Percentiles rank a stretch among this genome's conserved stretches.
phyloP scores from a whole-genome alignment of 345 rosid species.

The Aethionema arabicum region DNA sequence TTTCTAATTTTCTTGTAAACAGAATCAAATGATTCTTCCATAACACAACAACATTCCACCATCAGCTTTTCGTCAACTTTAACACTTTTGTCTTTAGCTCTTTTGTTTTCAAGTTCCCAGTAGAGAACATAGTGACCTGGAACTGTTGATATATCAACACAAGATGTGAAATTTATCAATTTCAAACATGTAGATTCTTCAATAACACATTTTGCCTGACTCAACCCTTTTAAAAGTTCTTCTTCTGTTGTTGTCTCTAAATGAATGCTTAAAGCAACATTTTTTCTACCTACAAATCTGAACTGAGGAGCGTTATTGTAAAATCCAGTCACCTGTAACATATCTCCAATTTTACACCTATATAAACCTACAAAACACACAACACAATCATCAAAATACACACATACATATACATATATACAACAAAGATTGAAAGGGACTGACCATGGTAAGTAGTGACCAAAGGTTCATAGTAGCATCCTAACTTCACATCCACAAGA shows the following conservation, averaged over 20 bases:
- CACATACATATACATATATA: no score
- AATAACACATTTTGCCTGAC: conserved; percentile 40
- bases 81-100: conserved; percentile 1
- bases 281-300: conserved; percentile 49
- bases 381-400: no score
- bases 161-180: conserved; percentile 49
- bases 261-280: conserved; percentile 53
- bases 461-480: conserved; percentile 41
- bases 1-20: conserved; percentile 51
- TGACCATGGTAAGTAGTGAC: conserved; percentile 60
- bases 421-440: no score
- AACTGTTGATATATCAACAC: conserved; percentile 42
- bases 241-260: conserved; percentile 66
- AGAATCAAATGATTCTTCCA: conserved; percentile 57
- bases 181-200: conserved; percentile 44
- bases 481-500: conserved; percentile 42
- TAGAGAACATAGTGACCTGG: neutral
- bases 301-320: conserved; percentile 55
- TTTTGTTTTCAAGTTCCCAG: conserved; percentile 53
- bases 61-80: conserved; percentile 39
- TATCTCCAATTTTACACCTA: conserved; percentile 38
- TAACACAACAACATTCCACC: conserved; percentile 53
- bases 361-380: conserved; percentile 42
- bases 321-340: conserved; percentile 56
- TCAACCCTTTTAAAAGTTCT: conserved; percentile 54